These are phyloP conservation scores for Mortierella alpina DNA, from an alignment of 192 early-diverging fungal genomes.

Conservation along the genomic window DNA sequence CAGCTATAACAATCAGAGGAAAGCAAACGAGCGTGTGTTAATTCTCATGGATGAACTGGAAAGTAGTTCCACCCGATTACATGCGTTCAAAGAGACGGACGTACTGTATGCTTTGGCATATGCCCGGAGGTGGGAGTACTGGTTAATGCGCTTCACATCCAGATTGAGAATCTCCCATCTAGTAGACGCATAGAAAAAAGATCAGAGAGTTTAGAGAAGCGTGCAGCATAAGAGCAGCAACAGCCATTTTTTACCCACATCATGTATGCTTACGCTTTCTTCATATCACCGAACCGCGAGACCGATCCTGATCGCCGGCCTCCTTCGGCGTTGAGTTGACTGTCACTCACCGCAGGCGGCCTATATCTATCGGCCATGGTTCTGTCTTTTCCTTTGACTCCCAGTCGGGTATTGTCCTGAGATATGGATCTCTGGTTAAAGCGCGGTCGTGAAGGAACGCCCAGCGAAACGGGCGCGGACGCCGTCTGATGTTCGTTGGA, in stretches of 20 bases:
- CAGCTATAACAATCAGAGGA: constrained; percentile 1
- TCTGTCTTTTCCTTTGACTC: too few species aligned
- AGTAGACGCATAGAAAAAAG: not conserved
- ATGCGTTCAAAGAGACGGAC: not conserved
- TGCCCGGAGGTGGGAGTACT: constrained; percentile 34
- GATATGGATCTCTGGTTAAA: not conserved
- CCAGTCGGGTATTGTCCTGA: not conserved
- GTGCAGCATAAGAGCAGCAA: not conserved
- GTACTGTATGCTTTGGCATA: constrained; percentile 37
- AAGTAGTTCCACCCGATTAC: too few species aligned
- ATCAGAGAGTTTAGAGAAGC: not conserved
- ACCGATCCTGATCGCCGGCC: constrained; percentile 1
- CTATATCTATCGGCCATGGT: not conserved
- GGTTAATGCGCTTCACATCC: constrained; percentile 44
- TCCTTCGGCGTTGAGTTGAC: not conserved
- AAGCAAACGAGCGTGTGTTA: not conserved
- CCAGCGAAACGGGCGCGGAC: not conserved
- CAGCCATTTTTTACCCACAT: not conserved
- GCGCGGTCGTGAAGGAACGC: constrained; percentile 5
- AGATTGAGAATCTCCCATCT: constrained; percentile 50
- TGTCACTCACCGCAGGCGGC: not conserved
- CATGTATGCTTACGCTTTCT: constrained; percentile 23
- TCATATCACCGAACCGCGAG: constrained; percentile 37
- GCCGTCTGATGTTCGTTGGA: not conserved
- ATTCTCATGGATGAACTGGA: too few species aligned